Base-by-base conservation (phyloP, 2,329 filamentous ascomycete species). In the Sordariomycetes sp. region DNA sequence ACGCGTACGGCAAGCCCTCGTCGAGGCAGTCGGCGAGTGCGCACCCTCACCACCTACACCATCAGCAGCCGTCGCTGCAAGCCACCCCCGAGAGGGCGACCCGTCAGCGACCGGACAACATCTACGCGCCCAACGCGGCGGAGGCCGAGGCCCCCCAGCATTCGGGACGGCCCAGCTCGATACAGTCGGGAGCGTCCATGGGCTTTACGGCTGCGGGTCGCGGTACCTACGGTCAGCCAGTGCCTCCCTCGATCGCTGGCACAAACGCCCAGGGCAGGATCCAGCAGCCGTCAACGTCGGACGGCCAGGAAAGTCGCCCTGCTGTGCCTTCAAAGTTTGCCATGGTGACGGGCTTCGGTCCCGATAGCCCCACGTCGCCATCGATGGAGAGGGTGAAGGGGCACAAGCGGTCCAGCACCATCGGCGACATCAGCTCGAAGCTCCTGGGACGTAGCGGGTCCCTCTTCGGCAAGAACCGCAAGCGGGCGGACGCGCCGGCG, bases 201-300 rank as follows among this genome's bases (percentile, higher is more conserved):
- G 90, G 86, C 54, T 55, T 53, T 25, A 55, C 66, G 77, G 40
- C 68, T 74, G 68, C 63, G 83, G 88, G 62, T 80, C 88, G 69
- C 87, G 89, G 59, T 55, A 72, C 69, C 54, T 97, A 97, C 70
- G 90, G 90, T 63, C 90, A 95, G 71, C 94, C 93, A 54, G 86
- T 86, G 53, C 90, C 90, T 58, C 92, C 94, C 34, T 85, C 90
- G 54, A 86, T 97, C 60, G 91, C 91, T 54, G 87, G 88, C 64
- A 94, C 91, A 57, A 96, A 94, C 70, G 91, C 83, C 3, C 89
- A 96, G 70, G 93, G 91, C 62, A 88, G 88, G 62, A 90, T 97
- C 65, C 89, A 94, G 63, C 93, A 96, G 69, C 89, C 89, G 66
- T 64, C 65, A 1, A 68, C 65, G 46, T 61, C 59, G 3, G 83